Evolutionary conservation across 2,329 filamentous ascomycete genomes (phyloP), one percentile per base, ranked within the genome.

Genomic region (Rhinocladiella mackenziei): DNA sequence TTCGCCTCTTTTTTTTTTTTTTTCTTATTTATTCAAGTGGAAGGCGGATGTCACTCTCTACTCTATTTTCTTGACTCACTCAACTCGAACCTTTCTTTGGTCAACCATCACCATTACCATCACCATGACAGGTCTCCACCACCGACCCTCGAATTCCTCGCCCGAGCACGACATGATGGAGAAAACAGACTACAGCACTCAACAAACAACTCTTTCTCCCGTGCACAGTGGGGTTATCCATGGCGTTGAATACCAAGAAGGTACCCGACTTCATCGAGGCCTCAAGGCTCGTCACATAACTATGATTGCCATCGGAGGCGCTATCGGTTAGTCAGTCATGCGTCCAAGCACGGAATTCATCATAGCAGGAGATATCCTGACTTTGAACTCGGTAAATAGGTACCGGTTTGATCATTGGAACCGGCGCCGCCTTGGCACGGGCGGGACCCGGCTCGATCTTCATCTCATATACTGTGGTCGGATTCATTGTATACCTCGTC

Each of bases 401-500:
- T 37, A 69, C 65, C 19, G 66, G 66, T 39, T 53, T 69, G 31
- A 65, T 69, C 47, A 66, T 96, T 29, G 84, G 86, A 19, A 91
- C 86, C 0, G 87, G 86, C 40, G 72, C 71, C 45, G 81, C 86
- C 10, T 70, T 94, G 62, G 51, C 51, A 35, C 65, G 65, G 53
- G 67, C 65, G 9, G 65, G 66, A 56, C 68, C 68, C 14, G 68
- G 59, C 10, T 58, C 67, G 3, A 63, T 71, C 26, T 57, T 71
- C 20, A 70, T 71, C 32, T 66, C 66, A 4, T 71, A 71, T 54
- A 56, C 64, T 3, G 59, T 66, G 41, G 65, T 70, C 32, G 68
- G 68, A 34, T 66, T 69, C 36, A 59, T 92, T 48, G 86, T 91
- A 54, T 92, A 81, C 65, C 69, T 88, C 30, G 86, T 92, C 56